Percentiles rank a stretch among this genome's conserved stretches.
phyloP scores from a whole-genome alignment of 805 yeast genomes.

The Teunomyces barrocoloradensis region DNA sequence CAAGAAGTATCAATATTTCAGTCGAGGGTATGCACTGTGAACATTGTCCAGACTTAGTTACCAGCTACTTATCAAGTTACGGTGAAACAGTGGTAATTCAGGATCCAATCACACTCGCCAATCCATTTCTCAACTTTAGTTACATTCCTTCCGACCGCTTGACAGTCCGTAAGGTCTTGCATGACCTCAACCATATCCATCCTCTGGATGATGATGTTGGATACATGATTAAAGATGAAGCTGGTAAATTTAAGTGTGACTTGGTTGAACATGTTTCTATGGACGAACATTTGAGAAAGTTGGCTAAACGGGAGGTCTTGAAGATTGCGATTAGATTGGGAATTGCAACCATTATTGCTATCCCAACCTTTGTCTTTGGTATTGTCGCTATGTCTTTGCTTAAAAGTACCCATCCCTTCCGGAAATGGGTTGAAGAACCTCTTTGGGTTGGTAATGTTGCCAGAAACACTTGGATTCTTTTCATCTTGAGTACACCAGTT shows the following conservation, averaged over 20 bases:
- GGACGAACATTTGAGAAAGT: slow-evolving; percentile 58
- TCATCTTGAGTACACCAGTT: slow-evolving; percentile 66
- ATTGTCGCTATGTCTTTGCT: slow-evolving; percentile 66
- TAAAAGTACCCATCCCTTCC: slow-evolving; percentile 38
- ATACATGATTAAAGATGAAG: slow-evolving; percentile 14
- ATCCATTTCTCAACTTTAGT: slow-evolving; percentile 62
- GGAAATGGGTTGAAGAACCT: slow-evolving; percentile 58
- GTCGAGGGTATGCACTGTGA: slow-evolving; percentile 69
- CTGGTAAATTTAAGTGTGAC: slow-evolving; percentile 45
- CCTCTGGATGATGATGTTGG: slow-evolving; percentile 22
- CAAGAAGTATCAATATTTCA: slow-evolving; percentile 56
- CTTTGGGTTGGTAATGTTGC: slow-evolving; percentile 62
- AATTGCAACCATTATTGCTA: slow-evolving; percentile 52
- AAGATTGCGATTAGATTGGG: slow-evolving; percentile 46
- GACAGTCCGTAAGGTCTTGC: slow-evolving; percentile 55
- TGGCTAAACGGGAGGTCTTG: slow-evolving; percentile 49
- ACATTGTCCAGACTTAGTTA: slow-evolving; percentile 62
- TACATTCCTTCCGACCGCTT: slow-evolving; percentile 55
- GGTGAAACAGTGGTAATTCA: slow-evolving; percentile 59
- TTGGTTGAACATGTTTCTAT: slow-evolving; percentile 54
- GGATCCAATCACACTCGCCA: slow-evolving; percentile 51
- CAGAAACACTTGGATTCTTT: slow-evolving; percentile 62
- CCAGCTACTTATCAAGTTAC: slow-evolving; percentile 45
- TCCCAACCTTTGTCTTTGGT: slow-evolving; percentile 69
- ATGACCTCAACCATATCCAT: slow-evolving; percentile 45